These are phyloP conservation scores for Epichloe hybrida DNA, from an alignment of 2,329 filamentous ascomycete species.

Conservation along the genomic window DNA sequence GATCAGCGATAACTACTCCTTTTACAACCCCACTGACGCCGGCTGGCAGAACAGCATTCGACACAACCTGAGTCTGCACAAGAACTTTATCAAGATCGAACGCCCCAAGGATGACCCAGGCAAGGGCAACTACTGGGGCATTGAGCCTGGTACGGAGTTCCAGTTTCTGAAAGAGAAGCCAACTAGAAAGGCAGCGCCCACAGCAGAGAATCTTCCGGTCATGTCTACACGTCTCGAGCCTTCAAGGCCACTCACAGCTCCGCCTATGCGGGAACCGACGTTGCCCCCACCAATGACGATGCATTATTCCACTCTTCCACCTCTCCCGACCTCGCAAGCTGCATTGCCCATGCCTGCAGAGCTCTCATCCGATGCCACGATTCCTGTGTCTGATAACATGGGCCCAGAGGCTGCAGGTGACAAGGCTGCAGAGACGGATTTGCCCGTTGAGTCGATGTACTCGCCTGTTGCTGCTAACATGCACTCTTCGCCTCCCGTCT, in stretches of 20 bases:
- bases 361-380: conserved; percentile 64
- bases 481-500: conserved; percentile 81
- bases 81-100: conserved; percentile 91
- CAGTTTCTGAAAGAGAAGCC: conserved; percentile 85
- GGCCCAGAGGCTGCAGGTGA: conserved; percentile 37
- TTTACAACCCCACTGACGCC: conserved; percentile 71
- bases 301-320: conserved; percentile 24
- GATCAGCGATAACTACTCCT: conserved; percentile 91
- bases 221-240: conserved; percentile 44
- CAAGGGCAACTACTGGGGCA: conserved; percentile 95
- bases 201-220: conserved; percentile 43
- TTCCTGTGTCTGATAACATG: conserved; percentile 55
- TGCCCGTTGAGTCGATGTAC: conserved; percentile 36
- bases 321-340: conserved; percentile 25
- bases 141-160: conserved; percentile 77
- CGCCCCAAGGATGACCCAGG: conserved; percentile 93
- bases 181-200: conserved; percentile 41
- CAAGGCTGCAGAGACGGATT: conserved; percentile 27
- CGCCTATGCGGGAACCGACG: conserved; percentile 29
- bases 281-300: conserved; percentile 31
- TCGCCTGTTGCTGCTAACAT: conserved; percentile 60
- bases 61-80: conserved; percentile 93
- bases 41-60: conserved; percentile 99
- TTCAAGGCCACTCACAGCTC: conserved; percentile 26
- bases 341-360: conserved; percentile 35